phyloP scores from a whole-genome alignment of 2,329 filamentous ascomycete species.

The Raffaelea arxii region DNA sequence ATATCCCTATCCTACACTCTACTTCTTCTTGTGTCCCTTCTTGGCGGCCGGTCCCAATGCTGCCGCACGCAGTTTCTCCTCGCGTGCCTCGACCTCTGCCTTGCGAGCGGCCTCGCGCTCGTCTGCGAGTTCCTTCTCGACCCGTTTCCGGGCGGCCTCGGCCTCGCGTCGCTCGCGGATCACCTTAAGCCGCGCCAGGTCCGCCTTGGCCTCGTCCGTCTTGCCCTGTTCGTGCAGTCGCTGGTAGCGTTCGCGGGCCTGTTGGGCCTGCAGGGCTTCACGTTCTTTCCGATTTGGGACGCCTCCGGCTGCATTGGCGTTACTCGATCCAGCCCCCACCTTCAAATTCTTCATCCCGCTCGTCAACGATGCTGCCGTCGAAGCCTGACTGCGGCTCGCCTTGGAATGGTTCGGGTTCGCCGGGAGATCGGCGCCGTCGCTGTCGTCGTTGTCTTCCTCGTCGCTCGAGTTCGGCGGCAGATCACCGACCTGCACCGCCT shows the following conservation, averaged over 20 bases:
- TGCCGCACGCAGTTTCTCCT: constrained; percentile 46
- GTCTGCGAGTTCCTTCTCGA: constrained; percentile 48
- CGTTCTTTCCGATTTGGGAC: constrained; percentile 48
- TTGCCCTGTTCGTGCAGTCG: constrained; percentile 91
- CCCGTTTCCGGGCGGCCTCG: constrained; percentile 72
- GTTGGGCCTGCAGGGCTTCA: constrained; percentile 74
- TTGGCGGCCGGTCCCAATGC: constrained; percentile 41
- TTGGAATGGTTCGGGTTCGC: constrained; percentile 90
- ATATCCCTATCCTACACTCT: constrained; percentile 7
- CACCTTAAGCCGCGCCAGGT: constrained; percentile 71
- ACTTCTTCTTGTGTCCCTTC: constrained; percentile 30
- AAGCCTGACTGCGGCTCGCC: constrained; percentile 52
- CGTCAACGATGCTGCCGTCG: constrained; percentile 35
- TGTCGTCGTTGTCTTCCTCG: constrained; percentile 44
- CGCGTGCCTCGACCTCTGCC: constrained; percentile 42
- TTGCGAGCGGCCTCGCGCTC: constrained; percentile 37
- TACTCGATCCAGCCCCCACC: too few species aligned
- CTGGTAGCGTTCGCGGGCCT: constrained; percentile 82
- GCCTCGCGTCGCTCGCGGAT: constrained; percentile 81
- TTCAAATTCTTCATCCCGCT: constrained; percentile 46
- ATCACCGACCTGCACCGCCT: constrained; percentile 72
- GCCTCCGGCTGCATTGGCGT: constrained; percentile 17
- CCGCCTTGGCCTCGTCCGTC: constrained; percentile 88
- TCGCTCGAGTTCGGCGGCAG: constrained; percentile 68
- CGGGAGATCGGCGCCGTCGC: constrained; percentile 56